Percentiles rank a stretch among this genome's conserved stretches.
Conservation (phyloP, 345 rosid genomes). For the Camelina laxa region DNA sequence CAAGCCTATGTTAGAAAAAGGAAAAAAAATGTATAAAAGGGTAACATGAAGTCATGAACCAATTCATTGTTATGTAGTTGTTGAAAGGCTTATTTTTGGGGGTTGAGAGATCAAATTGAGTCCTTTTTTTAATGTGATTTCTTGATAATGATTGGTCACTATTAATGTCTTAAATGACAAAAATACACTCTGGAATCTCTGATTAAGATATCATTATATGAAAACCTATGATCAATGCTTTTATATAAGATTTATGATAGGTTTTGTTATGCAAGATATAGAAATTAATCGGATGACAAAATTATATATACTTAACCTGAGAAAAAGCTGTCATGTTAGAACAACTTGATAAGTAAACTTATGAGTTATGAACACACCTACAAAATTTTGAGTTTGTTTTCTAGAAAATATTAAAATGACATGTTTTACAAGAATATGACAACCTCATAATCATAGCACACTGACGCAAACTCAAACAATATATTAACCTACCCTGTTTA, state of each 20-base stretch:
- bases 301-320: not conserved
- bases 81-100: not conserved
- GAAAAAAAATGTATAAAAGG: no score
- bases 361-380: not conserved
- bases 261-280: not conserved
- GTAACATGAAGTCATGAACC: no score
- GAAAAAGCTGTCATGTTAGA: not conserved
- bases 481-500: not conserved
- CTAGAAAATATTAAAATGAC: not conserved
- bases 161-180: not conserved
- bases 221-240: not conserved
- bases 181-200: not conserved
- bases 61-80: not conserved
- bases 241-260: not conserved
- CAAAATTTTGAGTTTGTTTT: not conserved
- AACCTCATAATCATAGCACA: not conserved
- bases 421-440: not conserved
- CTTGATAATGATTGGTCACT: not conserved
- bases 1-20: not conserved
- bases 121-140: not conserved
- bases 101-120: not conserved
- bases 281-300: not conserved
- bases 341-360: not conserved
- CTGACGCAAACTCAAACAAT: not conserved
- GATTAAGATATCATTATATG: not conserved